These are phyloP conservation scores for Hypomontagnella monticulosa DNA, from an alignment of 495 filamentous ascomycete species.

Conservation along the genomic window DNA sequence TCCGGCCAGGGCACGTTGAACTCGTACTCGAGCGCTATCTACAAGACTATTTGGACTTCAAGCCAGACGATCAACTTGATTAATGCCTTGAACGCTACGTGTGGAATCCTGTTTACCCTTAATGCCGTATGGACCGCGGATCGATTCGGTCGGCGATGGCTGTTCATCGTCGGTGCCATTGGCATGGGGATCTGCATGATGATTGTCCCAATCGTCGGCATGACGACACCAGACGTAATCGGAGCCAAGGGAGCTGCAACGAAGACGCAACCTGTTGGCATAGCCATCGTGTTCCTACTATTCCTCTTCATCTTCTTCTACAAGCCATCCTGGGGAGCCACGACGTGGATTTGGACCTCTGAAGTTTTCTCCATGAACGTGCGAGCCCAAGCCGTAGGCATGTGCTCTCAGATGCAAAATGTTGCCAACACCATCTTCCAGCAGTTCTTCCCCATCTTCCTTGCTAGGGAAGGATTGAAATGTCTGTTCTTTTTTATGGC, in stretches of 20 bases:
- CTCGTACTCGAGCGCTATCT: slow-evolving; percentile 70
- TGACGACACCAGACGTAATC: slow-evolving; percentile 56
- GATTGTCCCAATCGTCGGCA: slow-evolving; percentile 68
- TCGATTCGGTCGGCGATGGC: slow-evolving; percentile 59
- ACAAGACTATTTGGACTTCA: slow-evolving; percentile 68
- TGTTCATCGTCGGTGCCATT: slow-evolving; percentile 60
- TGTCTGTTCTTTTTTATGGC: slow-evolving; percentile 58
- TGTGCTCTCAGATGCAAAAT: slow-evolving; percentile 73
- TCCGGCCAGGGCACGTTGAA: slow-evolving; percentile 71
- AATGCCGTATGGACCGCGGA: slow-evolving; percentile 72
- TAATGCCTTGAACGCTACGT: slow-evolving; percentile 70
- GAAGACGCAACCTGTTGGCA: slow-evolving; percentile 67
- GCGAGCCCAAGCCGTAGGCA: slow-evolving; percentile 72
- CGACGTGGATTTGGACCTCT: slow-evolving; percentile 73
- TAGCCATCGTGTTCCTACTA: slow-evolving; percentile 68
- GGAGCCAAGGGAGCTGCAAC: slow-evolving; percentile 47
- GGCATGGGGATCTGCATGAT: slow-evolving; percentile 64
- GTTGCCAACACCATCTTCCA: slow-evolving; percentile 71
- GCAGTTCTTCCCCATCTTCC: slow-evolving; percentile 74
- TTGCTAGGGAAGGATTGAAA: slow-evolving; percentile 63
- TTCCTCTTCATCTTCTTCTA: slow-evolving; percentile 76
- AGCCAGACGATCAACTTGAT: slow-evolving; percentile 66
- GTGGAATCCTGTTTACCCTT: slow-evolving; percentile 66
- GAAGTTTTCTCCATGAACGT: slow-evolving; percentile 75
- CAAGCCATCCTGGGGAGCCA: slow-evolving; percentile 74